Percentiles rank a stretch among this genome's conserved stretches.
Evolutionary conservation across 176 grass and related monocot species (phyloP).

Genomic region (Carex cristatella): DNA sequence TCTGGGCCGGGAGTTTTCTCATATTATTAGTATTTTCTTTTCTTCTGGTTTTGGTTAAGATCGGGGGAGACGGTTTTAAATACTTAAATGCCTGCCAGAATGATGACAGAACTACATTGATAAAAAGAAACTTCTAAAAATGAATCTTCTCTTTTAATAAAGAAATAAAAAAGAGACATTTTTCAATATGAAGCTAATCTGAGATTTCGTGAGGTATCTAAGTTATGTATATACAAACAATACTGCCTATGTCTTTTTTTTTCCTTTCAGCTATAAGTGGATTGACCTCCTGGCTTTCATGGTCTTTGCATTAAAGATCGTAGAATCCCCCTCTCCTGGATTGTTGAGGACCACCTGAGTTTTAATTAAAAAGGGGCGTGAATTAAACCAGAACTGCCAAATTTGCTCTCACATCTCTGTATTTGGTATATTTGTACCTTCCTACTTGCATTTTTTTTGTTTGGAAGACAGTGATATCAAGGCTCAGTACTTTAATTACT

Average conservation of each 20-base stretch:
- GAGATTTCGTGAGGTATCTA: conserved; percentile 15
- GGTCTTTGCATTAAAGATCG: conserved; percentile 45
- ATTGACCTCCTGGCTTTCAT: background rate
- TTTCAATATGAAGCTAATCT: background rate
- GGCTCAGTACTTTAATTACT: too few relatives aligned
- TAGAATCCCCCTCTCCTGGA: conserved; percentile 51
- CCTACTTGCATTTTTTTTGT: too few relatives aligned
- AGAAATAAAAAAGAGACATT: background rate
- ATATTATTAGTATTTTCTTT: background rate
- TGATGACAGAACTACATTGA: background rate
- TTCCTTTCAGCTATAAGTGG: background rate
- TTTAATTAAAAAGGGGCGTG: background rate
- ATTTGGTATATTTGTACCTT: background rate
- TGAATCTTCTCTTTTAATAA: background rate
- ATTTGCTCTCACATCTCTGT: background rate
- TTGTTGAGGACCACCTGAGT: conserved; percentile 45
- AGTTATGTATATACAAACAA: conserved; percentile 17
- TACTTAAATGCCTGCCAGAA: background rate
- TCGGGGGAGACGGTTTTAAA: background rate
- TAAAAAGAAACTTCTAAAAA: background rate
- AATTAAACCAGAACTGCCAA: background rate
- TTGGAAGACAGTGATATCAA: too few relatives aligned
- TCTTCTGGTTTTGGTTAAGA: background rate
- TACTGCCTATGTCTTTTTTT: background rate
- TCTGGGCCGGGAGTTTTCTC: too few relatives aligned